phyloP scores from a whole-genome alignment of 208 protist genomes.

The Acanthamoeba healyi region DNA sequence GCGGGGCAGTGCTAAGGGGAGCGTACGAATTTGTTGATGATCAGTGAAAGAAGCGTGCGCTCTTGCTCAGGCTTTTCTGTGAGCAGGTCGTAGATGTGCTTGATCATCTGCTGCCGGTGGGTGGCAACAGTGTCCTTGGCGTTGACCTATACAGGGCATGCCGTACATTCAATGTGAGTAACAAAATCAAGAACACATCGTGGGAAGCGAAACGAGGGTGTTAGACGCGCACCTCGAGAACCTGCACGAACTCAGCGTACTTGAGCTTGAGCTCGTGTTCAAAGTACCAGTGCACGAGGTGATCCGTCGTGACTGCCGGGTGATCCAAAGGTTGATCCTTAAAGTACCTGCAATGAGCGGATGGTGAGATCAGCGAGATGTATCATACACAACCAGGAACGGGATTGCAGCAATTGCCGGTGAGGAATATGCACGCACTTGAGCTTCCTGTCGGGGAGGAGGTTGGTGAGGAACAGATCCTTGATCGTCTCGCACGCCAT shows the following conservation, averaged over 20 bases:
- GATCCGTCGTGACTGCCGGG: background rate
- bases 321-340: slow-evolving; percentile 11
- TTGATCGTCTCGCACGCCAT: slow-evolving; percentile 66
- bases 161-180: too few species aligned
- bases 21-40: slow-evolving; percentile 84
- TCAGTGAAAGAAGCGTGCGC: slow-evolving; percentile 73
- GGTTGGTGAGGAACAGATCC: slow-evolving; percentile 48
- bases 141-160: background rate
- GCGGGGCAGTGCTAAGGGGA: background rate
- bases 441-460: slow-evolving; percentile 70
- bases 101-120: slow-evolving; percentile 30
- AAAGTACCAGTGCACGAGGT: slow-evolving; percentile 72
- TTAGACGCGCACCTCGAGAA: background rate
- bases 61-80: slow-evolving; percentile 79
- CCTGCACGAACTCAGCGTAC: slow-evolving; percentile 67
- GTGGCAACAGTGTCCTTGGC: slow-evolving; percentile 59
- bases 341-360: background rate
- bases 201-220: too few species aligned
- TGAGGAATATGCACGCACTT: background rate
- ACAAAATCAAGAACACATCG: too few species aligned
- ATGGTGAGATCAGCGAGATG: too few species aligned
- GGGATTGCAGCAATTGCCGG: background rate
- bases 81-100: slow-evolving; percentile 75
- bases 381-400: too few species aligned
- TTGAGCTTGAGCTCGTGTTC: slow-evolving; percentile 74